A percentile compares a stretch with the other conserved stretches of the same genome.
phyloP scores from a whole-genome alignment of 371 early-diverging fungal genomes.

The Fennellomyces sp. region DNA sequence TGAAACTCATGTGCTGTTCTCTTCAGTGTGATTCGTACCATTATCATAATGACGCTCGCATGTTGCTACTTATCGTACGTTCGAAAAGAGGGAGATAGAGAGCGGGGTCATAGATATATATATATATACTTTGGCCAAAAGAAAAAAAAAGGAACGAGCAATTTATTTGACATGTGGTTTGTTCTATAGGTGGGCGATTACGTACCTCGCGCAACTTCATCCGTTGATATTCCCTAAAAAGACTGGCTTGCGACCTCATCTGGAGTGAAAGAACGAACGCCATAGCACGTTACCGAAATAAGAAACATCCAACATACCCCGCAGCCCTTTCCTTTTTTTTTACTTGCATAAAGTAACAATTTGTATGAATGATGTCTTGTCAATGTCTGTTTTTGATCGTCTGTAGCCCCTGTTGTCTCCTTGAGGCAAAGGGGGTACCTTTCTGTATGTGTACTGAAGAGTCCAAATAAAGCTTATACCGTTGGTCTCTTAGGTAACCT shows the following conservation, averaged over 20 bases:
- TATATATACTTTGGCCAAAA: background rate
- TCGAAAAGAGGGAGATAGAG: background rate
- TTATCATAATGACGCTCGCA: slow-evolving; percentile 68
- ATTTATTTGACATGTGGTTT: slow-evolving; percentile 1
- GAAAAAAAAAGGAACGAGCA: background rate
- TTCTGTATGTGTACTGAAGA: background rate
- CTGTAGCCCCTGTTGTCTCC: too few relatives aligned
- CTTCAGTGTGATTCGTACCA: slow-evolving; percentile 64
- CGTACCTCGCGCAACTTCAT: slow-evolving; percentile 76
- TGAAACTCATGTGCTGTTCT: background rate
- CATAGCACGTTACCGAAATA: too few relatives aligned
- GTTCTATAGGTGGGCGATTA: slow-evolving; percentile 71
- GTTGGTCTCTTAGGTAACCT: background rate
- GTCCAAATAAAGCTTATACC: background rate
- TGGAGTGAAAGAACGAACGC: slow-evolving; percentile 6
- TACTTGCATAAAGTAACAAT: background rate
- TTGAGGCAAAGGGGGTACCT: too few relatives aligned
- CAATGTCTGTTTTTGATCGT: too few relatives aligned
- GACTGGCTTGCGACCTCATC: slow-evolving; percentile 60
- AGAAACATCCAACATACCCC: background rate
- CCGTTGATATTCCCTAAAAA: slow-evolving; percentile 71
- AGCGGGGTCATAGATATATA: background rate
- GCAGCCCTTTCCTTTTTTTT: background rate
- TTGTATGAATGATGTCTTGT: too few relatives aligned
- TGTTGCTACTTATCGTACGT: slow-evolving; percentile 69